Percentiles rank a stretch among this genome's conserved stretches.
These are phyloP conservation scores for Xylariales sp. DNA, from an alignment of 2,329 filamentous ascomycete species.

Conservation along the genomic window DNA sequence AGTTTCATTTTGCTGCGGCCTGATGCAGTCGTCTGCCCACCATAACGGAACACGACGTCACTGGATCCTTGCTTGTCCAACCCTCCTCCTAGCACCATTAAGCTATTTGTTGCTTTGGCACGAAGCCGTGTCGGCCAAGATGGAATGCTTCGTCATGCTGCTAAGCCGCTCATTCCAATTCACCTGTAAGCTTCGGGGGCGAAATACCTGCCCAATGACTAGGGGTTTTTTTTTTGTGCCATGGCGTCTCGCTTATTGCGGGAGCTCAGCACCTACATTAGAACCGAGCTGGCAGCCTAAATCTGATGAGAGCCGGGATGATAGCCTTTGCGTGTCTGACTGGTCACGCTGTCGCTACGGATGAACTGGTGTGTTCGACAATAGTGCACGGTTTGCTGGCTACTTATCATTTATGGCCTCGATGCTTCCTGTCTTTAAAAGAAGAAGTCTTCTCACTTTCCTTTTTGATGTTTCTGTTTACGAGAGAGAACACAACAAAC, in stretches of 20 bases:
- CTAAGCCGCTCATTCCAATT: constrained; percentile 2
- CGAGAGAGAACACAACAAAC: constrained; percentile 2
- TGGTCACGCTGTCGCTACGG: constrained; percentile 41
- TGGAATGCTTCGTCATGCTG: constrained; percentile 12
- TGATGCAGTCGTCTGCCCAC: constrained; percentile 39
- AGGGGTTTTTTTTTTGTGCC: constrained; percentile 15
- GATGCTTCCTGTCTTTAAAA: constrained; percentile 9
- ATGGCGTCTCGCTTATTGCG: constrained; percentile 19
- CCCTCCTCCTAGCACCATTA: constrained; percentile 18
- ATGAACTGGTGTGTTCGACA: constrained; percentile 31
- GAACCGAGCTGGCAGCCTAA: constrained; percentile 29
- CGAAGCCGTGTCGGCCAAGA: constrained; percentile 17
- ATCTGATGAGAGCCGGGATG: constrained; percentile 24
- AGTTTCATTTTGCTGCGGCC: constrained; percentile 31
- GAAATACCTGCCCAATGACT: constrained; percentile 22
- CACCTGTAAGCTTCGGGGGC: constrained; percentile 8
- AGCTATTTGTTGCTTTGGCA: constrained; percentile 8
- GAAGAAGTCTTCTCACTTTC: not conserved
- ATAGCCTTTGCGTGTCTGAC: constrained; percentile 12
- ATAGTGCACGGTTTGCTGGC: not conserved
- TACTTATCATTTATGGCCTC: constrained; percentile 25
- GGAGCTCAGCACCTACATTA: constrained; percentile 3
- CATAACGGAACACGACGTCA: constrained; percentile 34
- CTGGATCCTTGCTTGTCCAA: constrained; percentile 34
- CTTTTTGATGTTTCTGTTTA: not conserved